phyloP scores from a whole-genome alignment of 352 stramenopile species.

The Phytophthora litchii region DNA sequence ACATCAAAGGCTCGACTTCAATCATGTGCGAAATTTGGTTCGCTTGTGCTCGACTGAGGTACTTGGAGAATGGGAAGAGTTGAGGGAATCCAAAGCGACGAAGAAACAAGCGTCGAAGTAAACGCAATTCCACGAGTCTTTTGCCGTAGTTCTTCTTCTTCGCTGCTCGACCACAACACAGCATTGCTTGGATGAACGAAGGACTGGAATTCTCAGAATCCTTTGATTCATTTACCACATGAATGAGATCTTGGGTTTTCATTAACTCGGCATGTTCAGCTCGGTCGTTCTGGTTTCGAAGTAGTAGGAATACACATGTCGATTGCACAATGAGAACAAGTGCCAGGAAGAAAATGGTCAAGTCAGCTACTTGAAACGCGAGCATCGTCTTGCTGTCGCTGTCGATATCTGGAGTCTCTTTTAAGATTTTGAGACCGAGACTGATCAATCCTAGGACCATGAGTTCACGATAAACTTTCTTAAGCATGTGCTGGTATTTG shows the following conservation, averaged over 20 bases:
- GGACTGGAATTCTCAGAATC: not conserved
- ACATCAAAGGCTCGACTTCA: slow-evolving; percentile 69
- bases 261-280: slow-evolving; percentile 50
- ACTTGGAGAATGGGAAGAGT: slow-evolving; percentile 73
- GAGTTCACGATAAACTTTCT: slow-evolving; percentile 62
- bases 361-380: slow-evolving; percentile 55
- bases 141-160: slow-evolving; percentile 22
- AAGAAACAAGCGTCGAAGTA: slow-evolving; percentile 54
- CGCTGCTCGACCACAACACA: slow-evolving; percentile 14
- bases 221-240: slow-evolving; percentile 8
- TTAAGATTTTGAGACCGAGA: slow-evolving; percentile 52
- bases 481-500: slow-evolving; percentile 73
- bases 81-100: slow-evolving; percentile 44
- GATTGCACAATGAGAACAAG: slow-evolving; percentile 55
- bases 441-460: slow-evolving; percentile 64
- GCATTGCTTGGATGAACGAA: slow-evolving; percentile 14
- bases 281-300: slow-evolving; percentile 43
- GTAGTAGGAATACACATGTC: slow-evolving; percentile 41
- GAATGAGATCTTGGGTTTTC: slow-evolving; percentile 36
- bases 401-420: slow-evolving; percentile 39
- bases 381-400: slow-evolving; percentile 42
- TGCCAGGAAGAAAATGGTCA: slow-evolving; percentile 59
- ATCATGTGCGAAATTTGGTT: slow-evolving; percentile 83
- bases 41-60: slow-evolving; percentile 67
- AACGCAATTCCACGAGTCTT: slow-evolving; percentile 34